Conservation (phyloP, 768 basidiomycete genomes). For the Suillus plorans region DNA sequence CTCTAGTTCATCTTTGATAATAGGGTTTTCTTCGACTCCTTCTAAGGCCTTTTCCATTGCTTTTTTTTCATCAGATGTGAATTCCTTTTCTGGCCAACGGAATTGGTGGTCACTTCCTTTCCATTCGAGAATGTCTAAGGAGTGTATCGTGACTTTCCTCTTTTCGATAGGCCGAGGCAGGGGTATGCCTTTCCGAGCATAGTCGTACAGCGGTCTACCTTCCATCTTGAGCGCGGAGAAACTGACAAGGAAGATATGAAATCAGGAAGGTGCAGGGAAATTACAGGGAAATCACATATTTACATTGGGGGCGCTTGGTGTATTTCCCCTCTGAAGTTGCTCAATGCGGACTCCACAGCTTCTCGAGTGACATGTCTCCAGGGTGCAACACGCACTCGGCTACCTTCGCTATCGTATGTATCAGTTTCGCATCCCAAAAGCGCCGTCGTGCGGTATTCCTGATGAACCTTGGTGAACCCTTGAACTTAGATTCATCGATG, state of each 20-base stretch:
- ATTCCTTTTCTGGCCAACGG: slow-evolving; percentile 69
- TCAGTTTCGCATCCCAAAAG: slow-evolving; percentile 94
- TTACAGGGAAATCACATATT: slow-evolving; percentile 14
- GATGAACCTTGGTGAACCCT: slow-evolving; percentile 17
- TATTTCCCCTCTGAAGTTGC: slow-evolving; percentile 83
- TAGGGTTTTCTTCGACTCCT: slow-evolving; percentile 41
- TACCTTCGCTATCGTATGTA: slow-evolving; percentile 89
- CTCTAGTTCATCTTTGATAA: slow-evolving; percentile 36
- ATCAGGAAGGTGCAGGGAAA: slow-evolving; percentile 4
- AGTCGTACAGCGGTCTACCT: slow-evolving; percentile 92
- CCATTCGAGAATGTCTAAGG: slow-evolving; percentile 79
- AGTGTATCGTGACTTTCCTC: slow-evolving; percentile 79
- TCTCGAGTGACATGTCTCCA: slow-evolving; percentile 86
- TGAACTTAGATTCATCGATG: slow-evolving; percentile 5
- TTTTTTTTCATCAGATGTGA: slow-evolving; percentile 66
- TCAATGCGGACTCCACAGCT: slow-evolving; percentile 65
- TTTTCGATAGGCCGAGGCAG: slow-evolving; percentile 93
- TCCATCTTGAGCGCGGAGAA: slow-evolving; percentile 99
- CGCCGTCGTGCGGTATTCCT: slow-evolving; percentile 93
- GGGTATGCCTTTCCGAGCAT: slow-evolving; percentile 87
- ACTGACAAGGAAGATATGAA: slow-evolving; percentile 40
- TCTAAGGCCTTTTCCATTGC: slow-evolving; percentile 67
- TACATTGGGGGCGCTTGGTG: slow-evolving; percentile 92
- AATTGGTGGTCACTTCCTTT: slow-evolving; percentile 73
- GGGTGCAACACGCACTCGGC: slow-evolving; percentile 70